Base-by-base conservation (phyloP, 768 basidiomycete species). In the Kwoniella pini region DNA sequence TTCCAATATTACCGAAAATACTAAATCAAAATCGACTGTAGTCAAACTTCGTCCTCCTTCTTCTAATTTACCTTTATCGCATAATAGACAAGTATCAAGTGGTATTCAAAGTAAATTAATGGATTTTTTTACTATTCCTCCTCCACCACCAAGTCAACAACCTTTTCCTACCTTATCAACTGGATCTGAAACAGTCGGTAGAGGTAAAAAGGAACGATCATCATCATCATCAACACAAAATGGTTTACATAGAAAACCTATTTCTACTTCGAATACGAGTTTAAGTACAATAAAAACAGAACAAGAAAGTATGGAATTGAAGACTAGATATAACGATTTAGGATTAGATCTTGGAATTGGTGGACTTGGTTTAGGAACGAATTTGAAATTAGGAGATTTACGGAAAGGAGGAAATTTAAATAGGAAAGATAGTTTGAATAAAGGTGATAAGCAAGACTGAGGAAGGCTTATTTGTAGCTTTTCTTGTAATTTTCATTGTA, bases 111-210 rank as follows among this genome's bases (percentile, higher is more conserved):
- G 40, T 51, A 30, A 31, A 70, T 13, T 68, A 67, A 4, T 66
- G 64, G 15, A 50, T 50, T 49, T 74, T 4, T 74, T 74, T 60
- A 55, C 53, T 22, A 56, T 74, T 15, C 69, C 69, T 42, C 65
- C 72, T 31, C 72, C 72, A 6, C 67, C 69, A 9, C 30, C 46
- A 10, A 11, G 10, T 27, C 53, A 56, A 54, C 27, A 5, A n/a
- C 43, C 52, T 50, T 51, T 19, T 36, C 24, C 36, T 21, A n/a
- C 30, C 17, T 36, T 15, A 36, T 7, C 33, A 7, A 7, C 15
- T 36, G 33, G 33, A 7, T 15, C 26, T 15, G 28, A 22, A 42
- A 54, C 40, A 10, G 10, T 39, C 21, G 52, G 38, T 11, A 43
- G 38, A 17, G 28, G 17, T 13, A 40, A 43, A 31, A 27, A 24